Evolutionary conservation across 2,329 filamentous ascomycete species (phyloP), one percentile per base, ranked within the genome.

Genomic region (Teratosphaeria nubilosa): DNA sequence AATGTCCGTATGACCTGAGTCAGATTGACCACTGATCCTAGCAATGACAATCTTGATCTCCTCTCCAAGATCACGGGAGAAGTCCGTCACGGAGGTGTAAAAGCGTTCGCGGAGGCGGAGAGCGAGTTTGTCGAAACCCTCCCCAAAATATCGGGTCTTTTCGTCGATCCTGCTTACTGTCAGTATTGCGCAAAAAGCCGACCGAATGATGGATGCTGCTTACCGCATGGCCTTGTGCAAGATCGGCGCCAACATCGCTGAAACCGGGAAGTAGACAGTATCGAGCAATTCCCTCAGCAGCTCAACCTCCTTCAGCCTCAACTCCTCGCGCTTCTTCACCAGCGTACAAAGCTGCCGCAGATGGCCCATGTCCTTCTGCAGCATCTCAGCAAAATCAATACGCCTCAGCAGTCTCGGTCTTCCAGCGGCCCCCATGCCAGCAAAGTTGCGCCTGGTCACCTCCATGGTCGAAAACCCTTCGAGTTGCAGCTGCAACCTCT

Each of bases 391-490:
- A 71, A 99, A 99, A 62, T 92, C 88, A 64, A 97, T 91, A 51
- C 94, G 86, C 59, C 91, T 82, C 55, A 86, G 80, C 31, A 99
- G 79, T 54, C 90, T 83, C 27, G 87, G 82, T 67, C 86, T 85
- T 57, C 94, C 94, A 53, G 85, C 86, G 48, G 88, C 85, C 6
- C 94, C 94, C 90, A 97, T 96, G 41, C 88, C 87, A n/a, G 88
- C 88, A 73, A 96, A 99, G 73, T 97, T 92, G 59, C 94, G 87
- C 56, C 94, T 83, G 1, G 94, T 96, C 64, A 99, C 86, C 74
- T 99, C 94, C 87, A 96, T 96, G 0, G 91, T 96, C 6, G 92
- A 92, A 73, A 97, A 99, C 0, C 90, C 90, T 73, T 97, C 92
- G 81, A 96, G 88, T 72, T 96, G 91, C 58, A 97, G 77, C 72